These are phyloP conservation scores for Populus hybrid DNA, from an alignment of 441 rosid genomes.

Conservation along the genomic window DNA sequence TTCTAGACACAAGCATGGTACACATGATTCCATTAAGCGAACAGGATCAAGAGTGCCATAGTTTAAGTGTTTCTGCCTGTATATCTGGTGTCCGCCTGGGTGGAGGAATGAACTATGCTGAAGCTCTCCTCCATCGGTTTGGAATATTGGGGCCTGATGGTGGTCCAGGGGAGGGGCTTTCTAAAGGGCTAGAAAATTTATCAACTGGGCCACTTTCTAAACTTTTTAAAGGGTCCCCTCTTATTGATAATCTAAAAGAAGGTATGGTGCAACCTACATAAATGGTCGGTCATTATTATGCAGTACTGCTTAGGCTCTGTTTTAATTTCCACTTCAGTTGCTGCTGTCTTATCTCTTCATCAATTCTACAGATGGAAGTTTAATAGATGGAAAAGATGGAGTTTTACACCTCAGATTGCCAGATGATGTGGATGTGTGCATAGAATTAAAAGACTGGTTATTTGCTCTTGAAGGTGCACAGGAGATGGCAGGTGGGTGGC, in stretches of 20 bases:
- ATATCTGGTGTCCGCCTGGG: conserved; percentile 64
- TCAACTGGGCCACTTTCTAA: conserved; percentile 86
- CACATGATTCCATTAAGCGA: conserved; percentile 88
- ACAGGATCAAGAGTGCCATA: conserved; percentile 78
- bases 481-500: conserved; percentile 58
- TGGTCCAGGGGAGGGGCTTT: conserved; percentile 85
- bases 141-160: conserved; percentile 89
- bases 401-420: conserved; percentile 63
- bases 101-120: conserved; percentile 65
- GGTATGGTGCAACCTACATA: conserved; percentile 47
- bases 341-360: conserved; percentile 20
- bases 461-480: conserved; percentile 93
- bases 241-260: conserved; percentile 47
- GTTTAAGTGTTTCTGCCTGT: conserved; percentile 71
- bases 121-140: conserved; percentile 30
- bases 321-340: conserved; percentile 38
- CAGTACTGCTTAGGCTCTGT: not conserved
- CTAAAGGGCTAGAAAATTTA: conserved; percentile 76
- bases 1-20: conserved; percentile 67
- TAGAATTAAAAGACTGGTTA: conserved; percentile 89
- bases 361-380: conserved; percentile 40
- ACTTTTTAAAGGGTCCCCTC: conserved; percentile 66
- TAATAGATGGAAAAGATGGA: conserved; percentile 42
- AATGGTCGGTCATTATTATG: not conserved
- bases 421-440: conserved; percentile 74